Evolutionary conservation across 1,284 basidiomycete genomes (phyloP), one percentile per base, ranked within the genome.

Genomic region (Paramarasmius palmivorus): DNA sequence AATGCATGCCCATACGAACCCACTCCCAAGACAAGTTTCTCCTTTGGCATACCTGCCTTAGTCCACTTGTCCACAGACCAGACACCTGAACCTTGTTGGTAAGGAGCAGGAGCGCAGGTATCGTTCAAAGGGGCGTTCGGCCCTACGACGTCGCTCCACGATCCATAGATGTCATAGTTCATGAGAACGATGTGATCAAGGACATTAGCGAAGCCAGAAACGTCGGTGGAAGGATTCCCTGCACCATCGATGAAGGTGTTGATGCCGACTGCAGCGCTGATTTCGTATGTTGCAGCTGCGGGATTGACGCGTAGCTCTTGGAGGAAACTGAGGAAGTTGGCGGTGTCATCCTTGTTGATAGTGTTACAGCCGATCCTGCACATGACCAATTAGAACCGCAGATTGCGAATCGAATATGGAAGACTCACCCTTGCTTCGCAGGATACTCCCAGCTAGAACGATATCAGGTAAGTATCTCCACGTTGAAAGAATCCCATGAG

Each of bases 81-180:
- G 19, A 80, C 77, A 19, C 87, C 92, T 57, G 91, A 93, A 9
- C 90, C 92, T 25, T 77, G 76, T 55, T 88, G 83, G 50, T 81
- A 71, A 1, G 68, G 65, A 1, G 78, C 69, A 42, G 84, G 65
- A 2, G 84, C 80, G 66, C 93, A 96, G 0, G 82, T 78, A 69
- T 95, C 85, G 29, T 83, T 73, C n/a, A 96, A 79, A 17, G 94
- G 93, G 0, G 93, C 86, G 68, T 96, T 90, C n/a, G 89, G 82
- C 4, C 88, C 88, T 3, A 44, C 71, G 37, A 67, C 55, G 17
- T 49, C 49, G 53, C 60, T 75, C 75, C 75, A 73, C n/a, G 46
- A 26, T 8, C 57, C 57, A 53, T 49, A 53, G n/a, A 55, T 37
- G 22, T 44, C 41, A n/a, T 54, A 54, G 32, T 49, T 50, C 53